These are phyloP conservation scores for Fragaria nilgerrensis DNA, from an alignment of 306 rosid species.

Conservation along the genomic window DNA sequence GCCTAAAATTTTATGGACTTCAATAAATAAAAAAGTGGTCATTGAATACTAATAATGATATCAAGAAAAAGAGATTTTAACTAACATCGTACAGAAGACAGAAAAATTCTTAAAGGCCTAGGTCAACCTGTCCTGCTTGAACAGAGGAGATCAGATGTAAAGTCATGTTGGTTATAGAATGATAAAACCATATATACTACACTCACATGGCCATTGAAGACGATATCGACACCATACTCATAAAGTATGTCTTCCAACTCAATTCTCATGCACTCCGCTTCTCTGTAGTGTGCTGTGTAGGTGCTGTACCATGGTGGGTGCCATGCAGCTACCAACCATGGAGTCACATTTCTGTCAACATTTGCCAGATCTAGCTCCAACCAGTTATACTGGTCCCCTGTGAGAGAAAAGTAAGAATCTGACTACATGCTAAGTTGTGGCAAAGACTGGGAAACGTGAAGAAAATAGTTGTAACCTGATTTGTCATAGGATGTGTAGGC, in stretches of 20 bases:
- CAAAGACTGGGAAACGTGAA: neutral
- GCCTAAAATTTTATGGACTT: neutral
- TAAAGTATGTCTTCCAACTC: slow-evolving; percentile 80
- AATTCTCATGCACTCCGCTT: slow-evolving; percentile 89
- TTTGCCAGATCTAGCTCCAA: slow-evolving; percentile 70
- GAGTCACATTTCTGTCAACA: slow-evolving; percentile 73
- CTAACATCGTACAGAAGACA: neutral
- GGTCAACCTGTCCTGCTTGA: neutral
- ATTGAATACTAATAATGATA: neutral
- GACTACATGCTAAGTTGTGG: neutral
- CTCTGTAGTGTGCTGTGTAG: slow-evolving; percentile 78
- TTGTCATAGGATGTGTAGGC: slow-evolving; percentile 52
- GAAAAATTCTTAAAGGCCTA: neutral
- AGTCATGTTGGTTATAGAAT: neutral
- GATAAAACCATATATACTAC: neutral
- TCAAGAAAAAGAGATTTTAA: neutral
- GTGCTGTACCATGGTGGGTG: slow-evolving; percentile 96
- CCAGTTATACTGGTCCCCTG: slow-evolving; percentile 86
- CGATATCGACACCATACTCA: slow-evolving; percentile 62
- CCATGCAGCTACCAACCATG: slow-evolving; percentile 92
- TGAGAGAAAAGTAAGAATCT: neutral
- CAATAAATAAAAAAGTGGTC: neutral
- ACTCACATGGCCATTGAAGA: slow-evolving; percentile 90
- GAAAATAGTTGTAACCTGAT: slow-evolving; percentile 46
- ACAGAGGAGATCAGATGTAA: neutral